Evolutionary conservation across 495 filamentous ascomycete genomes (phyloP), one percentile per base, ranked within the genome.

Genomic region (Parathielavia appendiculata): DNA sequence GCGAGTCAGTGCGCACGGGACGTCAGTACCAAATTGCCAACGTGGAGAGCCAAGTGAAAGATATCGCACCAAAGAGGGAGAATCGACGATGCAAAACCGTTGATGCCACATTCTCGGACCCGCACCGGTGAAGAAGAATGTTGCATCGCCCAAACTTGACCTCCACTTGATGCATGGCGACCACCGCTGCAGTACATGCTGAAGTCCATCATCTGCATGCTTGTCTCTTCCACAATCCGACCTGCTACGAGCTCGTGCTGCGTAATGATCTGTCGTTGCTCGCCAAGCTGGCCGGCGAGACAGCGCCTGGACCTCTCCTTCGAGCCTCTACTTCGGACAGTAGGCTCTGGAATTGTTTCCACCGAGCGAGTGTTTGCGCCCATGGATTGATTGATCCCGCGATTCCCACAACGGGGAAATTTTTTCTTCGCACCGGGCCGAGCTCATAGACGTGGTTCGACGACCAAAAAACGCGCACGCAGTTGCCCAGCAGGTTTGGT

Each of bases 61-160:
- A 40, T 36, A 43, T 32, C n/a, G 22, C 34, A 34, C 46, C 41
- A 57, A 57, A 41, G 35, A 44, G 43, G 41, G 19, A 34, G 30
- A 38, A 47, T 38, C 43, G 41, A 43, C 7, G n/a, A 32, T 53
- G 49, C 48, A 53, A 52, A 22, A 58, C 56, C 56, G 56, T 58
- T 58, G 56, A 52, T 52, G 49, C 14, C 40, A 53, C 56, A 49
- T 48, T 30, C 26, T 40, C 12, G 23, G 56, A 47, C 56, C 56
- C 56, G 56, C 56, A 58, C 56, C 56, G 56, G 56, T 58, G 40
- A 58, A 45, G n/a, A 11, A 4, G 12, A 47, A 34, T 46, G 56
- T 53, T 51, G 17, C 56, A 51, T 58, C 30, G 48, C 26, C 47
- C 56, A 46, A 39, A 51, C 47, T 30, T 30, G 3, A 30, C 30